Conservation (phyloP, 768 basidiomycete species). For the Mycena kentingensis region DNA sequence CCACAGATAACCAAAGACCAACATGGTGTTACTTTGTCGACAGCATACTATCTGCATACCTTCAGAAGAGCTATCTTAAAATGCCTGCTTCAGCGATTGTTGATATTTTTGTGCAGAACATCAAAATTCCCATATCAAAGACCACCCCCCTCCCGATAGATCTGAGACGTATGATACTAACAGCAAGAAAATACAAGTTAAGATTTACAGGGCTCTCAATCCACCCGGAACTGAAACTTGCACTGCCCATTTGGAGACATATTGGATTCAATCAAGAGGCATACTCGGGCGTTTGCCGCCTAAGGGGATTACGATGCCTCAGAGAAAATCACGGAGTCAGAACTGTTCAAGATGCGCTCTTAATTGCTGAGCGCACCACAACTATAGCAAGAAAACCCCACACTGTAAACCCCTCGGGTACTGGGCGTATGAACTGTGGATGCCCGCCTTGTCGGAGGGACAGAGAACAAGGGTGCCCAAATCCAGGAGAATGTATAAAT, state of each 20-base stretch:
- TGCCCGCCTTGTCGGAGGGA: neutral
- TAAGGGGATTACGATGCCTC: neutral
- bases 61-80: too few species aligned
- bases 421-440: constrained; percentile 4
- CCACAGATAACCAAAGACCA: too few species aligned
- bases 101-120: too few species aligned
- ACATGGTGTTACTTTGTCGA: too few species aligned
- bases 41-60: too few species aligned
- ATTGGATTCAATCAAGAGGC: neutral
- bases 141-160: too few species aligned
- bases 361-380: neutral
- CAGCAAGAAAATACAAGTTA: neutral
- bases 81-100: too few species aligned
- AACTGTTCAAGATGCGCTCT: neutral
- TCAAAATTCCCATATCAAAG: too few species aligned
- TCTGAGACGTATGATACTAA: too few species aligned
- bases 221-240: neutral
- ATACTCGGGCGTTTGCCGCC: neutral
- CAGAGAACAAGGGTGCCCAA: neutral
- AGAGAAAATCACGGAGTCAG: neutral
- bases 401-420: neutral
- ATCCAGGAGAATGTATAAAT: constrained; percentile 5
- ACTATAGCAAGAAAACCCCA: neutral
- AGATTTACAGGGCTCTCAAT: neutral
- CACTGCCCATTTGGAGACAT: constrained; percentile 6